A percentile compares a stretch with the other conserved stretches of the same genome.
These are phyloP conservation scores for Jamesozyma piceae DNA, from an alignment of 805 yeast genomes.

Conservation along the genomic window DNA sequence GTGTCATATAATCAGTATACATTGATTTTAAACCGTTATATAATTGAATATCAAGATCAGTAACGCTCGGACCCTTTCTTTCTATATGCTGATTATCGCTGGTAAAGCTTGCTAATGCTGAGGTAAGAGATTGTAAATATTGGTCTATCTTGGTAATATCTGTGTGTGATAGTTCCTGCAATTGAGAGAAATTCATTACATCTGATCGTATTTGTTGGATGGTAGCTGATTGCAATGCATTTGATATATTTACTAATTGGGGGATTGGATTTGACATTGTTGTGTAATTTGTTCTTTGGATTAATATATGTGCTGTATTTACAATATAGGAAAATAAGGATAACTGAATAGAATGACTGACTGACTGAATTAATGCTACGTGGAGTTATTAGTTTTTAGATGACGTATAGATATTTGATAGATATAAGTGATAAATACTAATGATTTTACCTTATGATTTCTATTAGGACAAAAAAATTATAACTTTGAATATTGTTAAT, in stretches of 20 bases:
- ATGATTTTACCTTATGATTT: no score
- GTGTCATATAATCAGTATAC: slow-evolving; percentile 26
- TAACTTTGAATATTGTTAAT: no score
- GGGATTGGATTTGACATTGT: slow-evolving; percentile 23
- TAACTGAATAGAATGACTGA: no score
- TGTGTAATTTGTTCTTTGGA: not conserved
- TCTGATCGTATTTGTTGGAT: slow-evolving; percentile 25
- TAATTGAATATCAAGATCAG: slow-evolving; percentile 23
- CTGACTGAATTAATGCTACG: no score
- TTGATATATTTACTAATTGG: slow-evolving; percentile 26
- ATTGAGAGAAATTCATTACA: slow-evolving; percentile 13
- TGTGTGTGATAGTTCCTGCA: slow-evolving; percentile 7
- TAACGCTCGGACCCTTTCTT: slow-evolving; percentile 14
- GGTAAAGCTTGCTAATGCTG: slow-evolving; percentile 18
- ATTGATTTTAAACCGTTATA: slow-evolving; percentile 24
- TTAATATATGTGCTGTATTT: not conserved
- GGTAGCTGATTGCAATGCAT: slow-evolving; percentile 24
- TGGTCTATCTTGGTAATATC: slow-evolving; percentile 14
- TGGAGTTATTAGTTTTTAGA: no score
- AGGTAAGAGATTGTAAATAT: slow-evolving; percentile 17
- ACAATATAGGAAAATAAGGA: not conserved
- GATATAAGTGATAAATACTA: no score
- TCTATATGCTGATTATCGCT: slow-evolving; percentile 26
- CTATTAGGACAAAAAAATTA: no score
- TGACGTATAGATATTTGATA: no score